These are phyloP conservation scores for Auriscalpium vulgare DNA, from an alignment of 768 basidiomycete genomes.

Conservation along the genomic window DNA sequence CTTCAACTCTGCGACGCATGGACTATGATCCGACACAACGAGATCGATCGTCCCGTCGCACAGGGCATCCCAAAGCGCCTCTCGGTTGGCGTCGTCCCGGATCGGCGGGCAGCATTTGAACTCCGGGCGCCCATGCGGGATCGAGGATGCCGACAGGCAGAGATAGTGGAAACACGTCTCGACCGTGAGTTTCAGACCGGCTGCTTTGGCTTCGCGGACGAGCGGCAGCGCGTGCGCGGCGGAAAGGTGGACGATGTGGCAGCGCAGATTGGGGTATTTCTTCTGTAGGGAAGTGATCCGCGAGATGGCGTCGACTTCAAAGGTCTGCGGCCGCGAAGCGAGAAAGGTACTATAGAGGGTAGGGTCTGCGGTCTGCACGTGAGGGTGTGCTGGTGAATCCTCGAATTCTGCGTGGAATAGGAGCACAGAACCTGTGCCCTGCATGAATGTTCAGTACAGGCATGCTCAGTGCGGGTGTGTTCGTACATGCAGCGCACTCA, in stretches of 20 bases:
- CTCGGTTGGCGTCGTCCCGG: slow-evolving; percentile 62
- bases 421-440: slow-evolving; percentile 66
- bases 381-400: slow-evolving; percentile 21
- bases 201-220: slow-evolving; percentile 59
- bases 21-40: slow-evolving; percentile 95
- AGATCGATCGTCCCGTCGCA: slow-evolving; percentile 80
- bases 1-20: slow-evolving; percentile 80
- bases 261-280: slow-evolving; percentile 58
- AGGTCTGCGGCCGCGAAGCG: slow-evolving; percentile 67
- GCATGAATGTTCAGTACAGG: neutral
- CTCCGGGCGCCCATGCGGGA: slow-evolving; percentile 71
- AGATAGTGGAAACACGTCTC: slow-evolving; percentile 99
- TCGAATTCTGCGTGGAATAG: slow-evolving; percentile 93
- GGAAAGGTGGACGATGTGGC: slow-evolving; percentile 95
- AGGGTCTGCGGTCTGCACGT: slow-evolving; percentile 30
- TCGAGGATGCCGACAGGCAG: slow-evolving; percentile 59
- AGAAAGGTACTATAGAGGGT: slow-evolving; percentile 75
- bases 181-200: slow-evolving; percentile 70
- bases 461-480: neutral
- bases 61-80: slow-evolving; percentile 75
- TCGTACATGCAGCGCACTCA: slow-evolving; percentile 66
- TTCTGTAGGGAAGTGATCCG: slow-evolving; percentile 63
- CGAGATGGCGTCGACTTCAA: slow-evolving; percentile 78
- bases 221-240: slow-evolving; percentile 73
- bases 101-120: slow-evolving; percentile 98